Evolutionary conservation across 208 protist species (phyloP), one percentile per base, ranked within the genome.

Genomic region (Trypanosoma platydactyli): DNA sequence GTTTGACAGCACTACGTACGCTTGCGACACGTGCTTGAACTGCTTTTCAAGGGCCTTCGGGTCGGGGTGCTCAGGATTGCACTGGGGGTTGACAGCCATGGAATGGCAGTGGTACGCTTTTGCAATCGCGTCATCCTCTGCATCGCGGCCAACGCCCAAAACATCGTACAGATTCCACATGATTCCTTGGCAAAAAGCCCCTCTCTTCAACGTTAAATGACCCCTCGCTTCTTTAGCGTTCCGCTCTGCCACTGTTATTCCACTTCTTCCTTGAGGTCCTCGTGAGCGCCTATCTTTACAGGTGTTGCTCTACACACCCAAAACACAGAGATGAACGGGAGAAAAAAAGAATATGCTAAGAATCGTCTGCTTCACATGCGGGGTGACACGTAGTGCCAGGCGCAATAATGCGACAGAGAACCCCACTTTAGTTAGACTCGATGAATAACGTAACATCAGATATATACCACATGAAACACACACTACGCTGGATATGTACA

Each of bases 81-180:
- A 94, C 73, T 91, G 85, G 3, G 92, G 92, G 71, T 95, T 91
- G 62, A 91, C 92, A 11, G 88, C 90, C 75, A 95, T 85, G 3
- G 92, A 80, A 45, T 94, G 88, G 27, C 88, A 84, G 30, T 89
- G 83, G 68, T 91, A 97, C 35, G 88, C 88, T 68, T 94, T 94
- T 27, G 88, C 89, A 33, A 97, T 84, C 51, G 83, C 90, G 30
- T 94, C 88, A 56, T 86, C 82, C 48, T 92, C 85, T 0, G 92
- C 89, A 71, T 91, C 81, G 45, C 79, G 87, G 29, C 68, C 77
- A 9, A 97, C 68, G 42, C 90, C 92, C 20, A 97, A 76, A 24
- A 94, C 86, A 55, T 92, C 79, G 54, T 97, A 97, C 60, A 92
- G 88, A 65, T 94, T 84, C 6, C 81, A 70, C 89, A 95, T 95